Percentiles rank a stretch among this genome's conserved stretches.
phyloP scores from a whole-genome alignment of 2,329 filamentous ascomycete genomes.

The Calonectria leucothoes region DNA sequence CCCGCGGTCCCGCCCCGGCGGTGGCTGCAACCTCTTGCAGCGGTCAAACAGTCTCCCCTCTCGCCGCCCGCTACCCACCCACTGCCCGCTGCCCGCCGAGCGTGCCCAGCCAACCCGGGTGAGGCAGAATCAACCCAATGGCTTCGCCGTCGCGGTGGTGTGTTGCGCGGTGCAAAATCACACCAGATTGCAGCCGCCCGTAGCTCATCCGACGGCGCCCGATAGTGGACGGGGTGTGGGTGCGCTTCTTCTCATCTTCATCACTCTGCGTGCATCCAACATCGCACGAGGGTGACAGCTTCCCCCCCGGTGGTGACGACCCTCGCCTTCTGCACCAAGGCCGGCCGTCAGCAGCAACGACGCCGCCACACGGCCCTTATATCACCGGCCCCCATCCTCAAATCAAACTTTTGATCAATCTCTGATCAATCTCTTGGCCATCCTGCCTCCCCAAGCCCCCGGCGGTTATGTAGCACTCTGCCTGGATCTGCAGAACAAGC shows the following conservation, averaged over 20 bases:
- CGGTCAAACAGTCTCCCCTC: not conserved
- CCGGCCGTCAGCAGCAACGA: not conserved
- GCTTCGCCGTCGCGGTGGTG: not conserved
- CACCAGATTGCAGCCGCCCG: slow-evolving; percentile 10
- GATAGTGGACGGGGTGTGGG: not conserved
- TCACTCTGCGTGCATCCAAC: slow-evolving; percentile 7
- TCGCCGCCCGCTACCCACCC: no score
- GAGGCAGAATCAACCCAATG: not conserved
- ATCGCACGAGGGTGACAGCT: slow-evolving; percentile 10
- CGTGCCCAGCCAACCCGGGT: not conserved
- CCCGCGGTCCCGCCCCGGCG: not conserved
- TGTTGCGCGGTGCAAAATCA: slow-evolving; percentile 15
- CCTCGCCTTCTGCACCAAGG: not conserved
- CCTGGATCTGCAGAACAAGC: not conserved
- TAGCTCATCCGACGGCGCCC: not conserved
- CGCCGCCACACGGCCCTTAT: not conserved
- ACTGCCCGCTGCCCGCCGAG: not conserved
- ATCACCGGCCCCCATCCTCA: slow-evolving; percentile 10
- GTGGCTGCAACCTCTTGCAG: not conserved
- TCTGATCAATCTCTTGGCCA: not conserved
- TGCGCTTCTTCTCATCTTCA: not conserved
- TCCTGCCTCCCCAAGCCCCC: not conserved
- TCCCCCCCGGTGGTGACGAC: not conserved
- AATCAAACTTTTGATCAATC: not conserved
- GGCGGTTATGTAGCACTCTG: not conserved